Conservation (phyloP, 2,329 filamentous ascomycete genomes). For the Acarospora socialis region DNA sequence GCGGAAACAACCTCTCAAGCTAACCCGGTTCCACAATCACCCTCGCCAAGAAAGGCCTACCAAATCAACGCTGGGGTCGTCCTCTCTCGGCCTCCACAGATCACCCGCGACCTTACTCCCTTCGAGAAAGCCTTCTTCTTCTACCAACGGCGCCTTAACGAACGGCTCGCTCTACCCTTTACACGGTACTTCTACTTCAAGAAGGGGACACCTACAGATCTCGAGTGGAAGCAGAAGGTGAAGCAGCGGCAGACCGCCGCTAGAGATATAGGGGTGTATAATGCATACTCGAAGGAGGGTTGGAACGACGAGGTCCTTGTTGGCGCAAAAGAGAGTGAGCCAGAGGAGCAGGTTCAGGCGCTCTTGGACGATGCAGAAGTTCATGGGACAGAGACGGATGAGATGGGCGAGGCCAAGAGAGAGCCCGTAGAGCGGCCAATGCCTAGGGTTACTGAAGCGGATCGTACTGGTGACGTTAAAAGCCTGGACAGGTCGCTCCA, state of each 20-base stretch:
- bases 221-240: constrained; percentile 84
- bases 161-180: constrained; percentile 78
- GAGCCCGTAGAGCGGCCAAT: constrained; percentile 56
- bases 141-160: constrained; percentile 93
- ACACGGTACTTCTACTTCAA: constrained; percentile 91
- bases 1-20: constrained; percentile 28
- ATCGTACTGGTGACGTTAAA: constrained; percentile 56
- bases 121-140: constrained; percentile 93
- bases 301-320: constrained; percentile 57
- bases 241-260: constrained; percentile 61
- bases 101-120: constrained; percentile 68
- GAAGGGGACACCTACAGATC: constrained; percentile 64
- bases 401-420: constrained; percentile 37
- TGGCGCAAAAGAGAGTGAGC: constrained; percentile 5
- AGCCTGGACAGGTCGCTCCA: constrained; percentile 69
- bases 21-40: constrained; percentile 12
- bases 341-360: constrained; percentile 36
- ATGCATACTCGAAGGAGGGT: constrained; percentile 53
- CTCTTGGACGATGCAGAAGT: constrained; percentile 61
- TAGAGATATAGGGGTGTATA: constrained; percentile 75
- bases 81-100: constrained; percentile 72
- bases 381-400: constrained; percentile 20
- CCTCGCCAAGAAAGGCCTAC: constrained; percentile 24
- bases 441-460: constrained; percentile 62
- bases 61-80: constrained; percentile 54